Evolutionary conservation across 441 rosid species (phyloP).

Genomic region (Populus trichocarpa): DNA sequence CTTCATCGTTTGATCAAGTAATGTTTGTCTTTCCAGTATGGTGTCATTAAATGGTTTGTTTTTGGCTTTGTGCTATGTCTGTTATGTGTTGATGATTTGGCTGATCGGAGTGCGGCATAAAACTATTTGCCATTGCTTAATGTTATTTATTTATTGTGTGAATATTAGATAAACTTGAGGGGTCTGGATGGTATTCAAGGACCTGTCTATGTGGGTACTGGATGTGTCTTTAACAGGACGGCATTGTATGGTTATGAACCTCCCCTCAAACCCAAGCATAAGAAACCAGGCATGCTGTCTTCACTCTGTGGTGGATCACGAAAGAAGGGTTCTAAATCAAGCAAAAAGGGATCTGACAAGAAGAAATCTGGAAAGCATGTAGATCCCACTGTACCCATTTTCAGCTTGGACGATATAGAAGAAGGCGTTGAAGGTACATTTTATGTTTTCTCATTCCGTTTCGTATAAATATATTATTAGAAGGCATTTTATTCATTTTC

Average conservation of each 20-base stretch:
- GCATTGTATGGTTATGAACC: conserved; percentile 98
- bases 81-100: not conserved
- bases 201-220: conserved; percentile 98
- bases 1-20: not conserved
- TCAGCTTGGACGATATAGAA: conserved; percentile 95
- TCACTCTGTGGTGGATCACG: conserved; percentile 89
- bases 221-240: conserved; percentile 95
- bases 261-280: conserved; percentile 25
- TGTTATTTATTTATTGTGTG: conserved; percentile 7
- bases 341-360: conserved; percentile 72
- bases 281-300: conserved; percentile 67
- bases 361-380: conserved; percentile 80
- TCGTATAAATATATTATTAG: not conserved
- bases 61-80: not conserved
- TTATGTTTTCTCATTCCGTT: not conserved
- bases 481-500: not conserved
- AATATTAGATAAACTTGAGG: conserved; percentile 83
- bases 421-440: conserved; percentile 94
- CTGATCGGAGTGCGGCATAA: not conserved
- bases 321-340: conserved; percentile 66
- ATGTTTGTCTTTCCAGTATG: not conserved
- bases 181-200: conserved; percentile 99
- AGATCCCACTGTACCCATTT: conserved; percentile 90
- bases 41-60: not conserved
- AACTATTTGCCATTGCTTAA: not conserved